Base-by-base conservation (phyloP, 257 asterid genomes). In the Nicotiana tabacum region DNA sequence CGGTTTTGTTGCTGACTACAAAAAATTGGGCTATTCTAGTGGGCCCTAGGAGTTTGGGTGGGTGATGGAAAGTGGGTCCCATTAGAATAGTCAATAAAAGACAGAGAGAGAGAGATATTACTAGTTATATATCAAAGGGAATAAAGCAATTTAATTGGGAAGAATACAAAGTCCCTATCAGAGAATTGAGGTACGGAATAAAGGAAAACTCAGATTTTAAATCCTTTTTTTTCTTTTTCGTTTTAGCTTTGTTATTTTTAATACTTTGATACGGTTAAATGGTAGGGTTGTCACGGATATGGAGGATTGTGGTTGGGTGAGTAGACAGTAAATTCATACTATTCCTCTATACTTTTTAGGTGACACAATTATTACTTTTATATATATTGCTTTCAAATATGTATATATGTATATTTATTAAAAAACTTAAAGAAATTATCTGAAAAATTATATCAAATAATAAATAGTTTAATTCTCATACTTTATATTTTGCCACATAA, bases 201-300 rank as follows among this genome's bases (percentile, higher is more conserved):
- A 79, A 79, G 9, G 72, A 11, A 72, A 78, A 37, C 27, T 33
- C 24, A 60, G 56, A 60, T 12, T 78, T 55, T 29, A 16, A 57
- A 8, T 77, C 8, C 35, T 65, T 65, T 56, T 77, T 57, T 78
- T 7, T 4, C 21, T 9, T 39, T 35, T 77, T 57, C 24, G 24
- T 55, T 78, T 60, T 78, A 6, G 17, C 33, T n/a, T 60, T 78
- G 1, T 60, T 74, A 27, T 24, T 60, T 10, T 33, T 39, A 32
- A 60, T 62, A 43, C 15, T 48, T 60, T 24, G 21, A 74, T 74
- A 27, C 16, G 16, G 56, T 37, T 78, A 78, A 78, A 60, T 16
- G 7, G 72, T 78, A 78, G 72, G 82, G 69, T 10, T 78, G 57
- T 37, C 72, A 37, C 82, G 72, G 72, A 78, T 78, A 78, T n/a